Evolutionary conservation across 2,329 filamentous ascomycete genomes (phyloP), one percentile per base, ranked within the genome.

Genomic region (Dactylellina haptotyla): DNA sequence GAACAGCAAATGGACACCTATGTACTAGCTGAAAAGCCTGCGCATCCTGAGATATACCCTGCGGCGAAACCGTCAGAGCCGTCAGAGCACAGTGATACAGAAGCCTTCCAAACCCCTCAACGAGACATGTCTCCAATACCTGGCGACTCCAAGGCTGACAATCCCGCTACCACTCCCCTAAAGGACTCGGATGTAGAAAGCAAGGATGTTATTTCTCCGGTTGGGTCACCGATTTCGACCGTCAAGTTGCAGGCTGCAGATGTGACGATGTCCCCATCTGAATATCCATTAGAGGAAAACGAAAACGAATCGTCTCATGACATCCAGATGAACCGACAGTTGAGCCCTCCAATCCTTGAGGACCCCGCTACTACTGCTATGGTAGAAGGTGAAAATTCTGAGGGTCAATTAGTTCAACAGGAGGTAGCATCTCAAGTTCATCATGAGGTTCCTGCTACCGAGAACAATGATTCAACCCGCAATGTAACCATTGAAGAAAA

Each of bases 21-120:
- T 45, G 37, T 25, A 9, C 54, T 58, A 34, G 70, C 63, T 10
- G 57, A 75, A 25, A 75, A 75, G 23, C 70, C 70, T 14, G 28
- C 58, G 2, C 37, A 62, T 3, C 63, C 70, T 10, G 63, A 63
- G 10, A 43, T 67, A 9, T 58, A 51, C 25, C 8, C 56, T 26
- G 30, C 26, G 8, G 70, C 48, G 8, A 51, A 39, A 14, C 46
- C 70, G 3, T 48, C 37, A 18, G 50, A 45, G 25, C 39, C 61
- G 32, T 59, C 54, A 41, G 59, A 30, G 2, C 48, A 56, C 25
- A 71, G 58, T 26, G 69, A 62, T 4, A 56, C 61, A n/a, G 61
- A 73, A 20, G 25, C 45, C 2, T 66, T 54, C 16, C 28, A 54
- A 25, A 66, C 46, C 41, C 51, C 54, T 4, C 48, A 41, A 48